A percentile compares a stretch with the other conserved stretches of the same genome.
Conservation (phyloP, 352 stramenopile genomes). For the Globisporangium irregulare region DNA sequence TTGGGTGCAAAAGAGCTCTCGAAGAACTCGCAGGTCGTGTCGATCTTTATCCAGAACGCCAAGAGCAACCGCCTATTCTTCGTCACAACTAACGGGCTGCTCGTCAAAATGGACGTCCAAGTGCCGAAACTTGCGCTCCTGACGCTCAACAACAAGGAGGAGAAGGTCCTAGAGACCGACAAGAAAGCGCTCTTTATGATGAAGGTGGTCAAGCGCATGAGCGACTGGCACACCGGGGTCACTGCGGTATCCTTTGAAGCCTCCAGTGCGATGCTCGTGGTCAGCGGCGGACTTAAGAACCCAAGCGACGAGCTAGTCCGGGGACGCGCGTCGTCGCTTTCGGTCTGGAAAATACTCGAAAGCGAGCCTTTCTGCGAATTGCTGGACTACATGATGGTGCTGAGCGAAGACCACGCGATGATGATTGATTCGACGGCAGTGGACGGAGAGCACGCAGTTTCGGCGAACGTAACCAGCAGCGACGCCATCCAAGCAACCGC, state of each 20-base stretch:
- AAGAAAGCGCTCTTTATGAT: conserved; percentile 32
- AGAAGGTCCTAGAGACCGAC: conserved; percentile 1
- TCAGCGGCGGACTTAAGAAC: conserved; percentile 53
- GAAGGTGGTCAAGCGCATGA: conserved; percentile 37
- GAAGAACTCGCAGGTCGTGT: conserved; percentile 24
- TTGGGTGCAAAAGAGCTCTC: conserved; percentile 30
- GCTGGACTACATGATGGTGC: conserved; percentile 67
- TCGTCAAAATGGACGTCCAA: conserved; percentile 51
- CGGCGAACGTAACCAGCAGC: not conserved
- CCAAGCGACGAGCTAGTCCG: conserved; percentile 49
- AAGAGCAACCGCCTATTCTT: conserved; percentile 38
- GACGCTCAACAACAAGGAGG: conserved; percentile 23
- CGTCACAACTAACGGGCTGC: conserved; percentile 34
- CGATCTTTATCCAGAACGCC: conserved; percentile 39
- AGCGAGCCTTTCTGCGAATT: conserved; percentile 47
- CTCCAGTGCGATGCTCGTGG: conserved; percentile 36
- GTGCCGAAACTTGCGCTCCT: conserved; percentile 39
- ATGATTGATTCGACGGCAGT: not conserved
- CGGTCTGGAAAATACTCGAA: conserved; percentile 50
- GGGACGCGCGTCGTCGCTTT: conserved; percentile 55
- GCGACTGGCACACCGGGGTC: conserved; percentile 59
- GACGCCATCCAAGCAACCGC: not conserved
- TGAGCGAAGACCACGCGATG: conserved; percentile 21
- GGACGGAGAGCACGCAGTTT: not conserved
- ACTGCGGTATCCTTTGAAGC: conserved; percentile 43